These are phyloP conservation scores for Trypanosoma mega DNA, from an alignment of 208 protist genomes.

Conservation along the genomic window DNA sequence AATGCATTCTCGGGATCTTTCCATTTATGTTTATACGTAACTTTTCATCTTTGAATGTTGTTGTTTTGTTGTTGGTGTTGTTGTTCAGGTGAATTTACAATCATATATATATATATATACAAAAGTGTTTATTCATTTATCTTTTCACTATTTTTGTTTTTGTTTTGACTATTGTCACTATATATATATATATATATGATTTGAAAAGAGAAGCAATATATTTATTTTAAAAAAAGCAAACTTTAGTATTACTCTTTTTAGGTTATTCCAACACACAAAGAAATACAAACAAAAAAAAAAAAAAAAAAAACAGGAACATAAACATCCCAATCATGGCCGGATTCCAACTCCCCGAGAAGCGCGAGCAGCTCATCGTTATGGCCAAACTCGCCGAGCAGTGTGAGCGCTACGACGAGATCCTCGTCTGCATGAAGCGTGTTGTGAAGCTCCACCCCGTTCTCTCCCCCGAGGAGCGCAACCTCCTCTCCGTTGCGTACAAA, in stretches of 20 bases:
- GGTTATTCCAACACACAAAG: too few species aligned
- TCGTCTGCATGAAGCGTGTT: slow-evolving; percentile 98
- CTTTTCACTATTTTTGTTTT: not conserved
- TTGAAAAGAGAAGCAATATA: slow-evolving; percentile 4
- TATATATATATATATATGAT: not conserved
- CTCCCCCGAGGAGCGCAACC: slow-evolving; percentile 99
- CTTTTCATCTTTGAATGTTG: too few species aligned
- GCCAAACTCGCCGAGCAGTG: slow-evolving; percentile 98
- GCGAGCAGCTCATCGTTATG: slow-evolving; percentile 94
- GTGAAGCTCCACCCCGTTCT: slow-evolving; percentile 94
- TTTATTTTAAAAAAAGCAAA: too few species aligned
- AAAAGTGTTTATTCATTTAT: not conserved
- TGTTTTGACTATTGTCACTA: not conserved
- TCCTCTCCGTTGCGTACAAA: slow-evolving; percentile 99
- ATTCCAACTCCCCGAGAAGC: slow-evolving; percentile 84
- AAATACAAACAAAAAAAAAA: not conserved
- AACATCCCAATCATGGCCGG: too few species aligned
- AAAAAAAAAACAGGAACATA: slow-evolving; percentile 17
- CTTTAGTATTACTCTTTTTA: too few species aligned
- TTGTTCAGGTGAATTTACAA: not conserved
- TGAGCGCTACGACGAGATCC: slow-evolving; percentile 99
- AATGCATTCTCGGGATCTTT: too few species aligned
- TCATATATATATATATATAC: not conserved
- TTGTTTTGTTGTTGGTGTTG: not conserved
- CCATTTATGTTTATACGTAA: too few species aligned